Percentiles rank a stretch among this genome's conserved stretches.
These are phyloP conservation scores for Baorangia bicolor DNA, from an alignment of 768 basidiomycete species.

Conservation along the genomic window DNA sequence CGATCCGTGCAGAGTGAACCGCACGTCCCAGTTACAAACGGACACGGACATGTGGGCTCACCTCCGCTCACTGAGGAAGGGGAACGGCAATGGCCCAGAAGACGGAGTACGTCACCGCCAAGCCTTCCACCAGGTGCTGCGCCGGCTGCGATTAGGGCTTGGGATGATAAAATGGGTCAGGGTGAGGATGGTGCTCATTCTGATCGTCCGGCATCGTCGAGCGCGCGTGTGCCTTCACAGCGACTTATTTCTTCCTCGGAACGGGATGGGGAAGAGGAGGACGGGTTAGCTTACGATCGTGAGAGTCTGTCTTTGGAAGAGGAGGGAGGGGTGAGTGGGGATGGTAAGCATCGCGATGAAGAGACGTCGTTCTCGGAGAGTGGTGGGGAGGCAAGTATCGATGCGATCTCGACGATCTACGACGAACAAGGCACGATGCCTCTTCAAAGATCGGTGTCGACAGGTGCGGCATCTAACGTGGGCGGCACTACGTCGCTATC, in stretches of 20 bases:
- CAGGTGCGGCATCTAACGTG: background rate
- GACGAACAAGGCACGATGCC: slow-evolving; percentile 1
- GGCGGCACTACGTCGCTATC: slow-evolving; percentile 1
- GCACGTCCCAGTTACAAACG: slow-evolving; percentile 18
- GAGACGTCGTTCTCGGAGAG: slow-evolving; percentile 9
- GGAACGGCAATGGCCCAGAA: slow-evolving; percentile 21
- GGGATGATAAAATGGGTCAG: slow-evolving; percentile 36
- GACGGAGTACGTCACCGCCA: slow-evolving; percentile 36
- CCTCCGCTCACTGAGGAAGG: slow-evolving; percentile 12
- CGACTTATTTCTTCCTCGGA: slow-evolving; percentile 34
- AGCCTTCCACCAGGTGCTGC: slow-evolving; percentile 46
- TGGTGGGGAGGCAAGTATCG: slow-evolving; percentile 7
- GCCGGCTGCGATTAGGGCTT: slow-evolving; percentile 36
- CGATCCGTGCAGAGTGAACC: slow-evolving; percentile 15
- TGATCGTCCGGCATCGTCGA: slow-evolving; percentile 31
- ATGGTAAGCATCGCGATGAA: slow-evolving; percentile 17
- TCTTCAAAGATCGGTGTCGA: slow-evolving; percentile 12
- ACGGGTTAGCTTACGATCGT: slow-evolving; percentile 27
- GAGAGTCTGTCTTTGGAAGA: slow-evolving; percentile 10
- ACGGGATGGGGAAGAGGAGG: slow-evolving; percentile 30
- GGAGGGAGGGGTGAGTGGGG: background rate
- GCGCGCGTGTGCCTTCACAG: slow-evolving; percentile 35
- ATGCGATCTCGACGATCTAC: background rate
- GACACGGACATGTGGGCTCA: slow-evolving; percentile 14
- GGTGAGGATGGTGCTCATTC: slow-evolving; percentile 32